phyloP scores from a whole-genome alignment of 768 basidiomycete species.

The Paxillus ammoniavirescens region DNA sequence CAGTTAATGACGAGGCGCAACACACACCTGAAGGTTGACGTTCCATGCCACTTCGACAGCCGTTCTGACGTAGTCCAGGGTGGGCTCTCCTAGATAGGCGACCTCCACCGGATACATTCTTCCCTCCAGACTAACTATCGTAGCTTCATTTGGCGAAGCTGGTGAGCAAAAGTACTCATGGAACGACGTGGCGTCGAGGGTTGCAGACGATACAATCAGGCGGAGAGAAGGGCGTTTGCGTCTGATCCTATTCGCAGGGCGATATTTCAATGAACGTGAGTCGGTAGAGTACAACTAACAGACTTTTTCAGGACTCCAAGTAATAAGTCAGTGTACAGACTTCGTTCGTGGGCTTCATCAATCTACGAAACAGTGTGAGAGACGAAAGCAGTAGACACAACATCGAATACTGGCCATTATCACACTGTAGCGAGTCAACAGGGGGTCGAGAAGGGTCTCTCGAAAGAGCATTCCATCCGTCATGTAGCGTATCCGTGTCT shows the following conservation, averaged over 20 bases:
- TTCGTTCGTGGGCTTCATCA: conserved; percentile 96
- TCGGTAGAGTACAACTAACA: conserved; percentile 11
- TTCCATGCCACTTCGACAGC: conserved; percentile 86
- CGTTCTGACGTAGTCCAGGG: conserved; percentile 74
- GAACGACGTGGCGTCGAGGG: conserved; percentile 89
- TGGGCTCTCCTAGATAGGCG: conserved; percentile 78
- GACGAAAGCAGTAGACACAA: neutral
- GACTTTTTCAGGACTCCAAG: conserved; percentile 94
- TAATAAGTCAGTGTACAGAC: conserved; percentile 92
- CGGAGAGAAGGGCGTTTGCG: conserved; percentile 88
- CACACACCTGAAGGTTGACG: conserved; percentile 69
- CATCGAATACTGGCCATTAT: conserved; percentile 71
- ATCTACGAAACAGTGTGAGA: conserved; percentile 49
- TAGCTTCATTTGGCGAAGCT: conserved; percentile 64
- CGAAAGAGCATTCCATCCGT: conserved; percentile 99
- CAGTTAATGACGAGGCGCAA: neutral
- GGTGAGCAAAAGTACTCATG: conserved; percentile 82
- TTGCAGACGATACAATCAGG: conserved; percentile 93
- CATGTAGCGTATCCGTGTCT: conserved; percentile 91
- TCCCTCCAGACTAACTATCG: conserved; percentile 88
- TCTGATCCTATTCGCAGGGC: conserved; percentile 61
- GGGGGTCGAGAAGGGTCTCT: conserved; percentile 88
- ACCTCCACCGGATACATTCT: conserved; percentile 94
- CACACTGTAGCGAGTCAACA: conserved; percentile 89
- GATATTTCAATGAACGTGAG: conserved; percentile 3